Evolutionary conservation across 73 alveolate species (phyloP).

Genomic region (Stentor roeselii): DNA sequence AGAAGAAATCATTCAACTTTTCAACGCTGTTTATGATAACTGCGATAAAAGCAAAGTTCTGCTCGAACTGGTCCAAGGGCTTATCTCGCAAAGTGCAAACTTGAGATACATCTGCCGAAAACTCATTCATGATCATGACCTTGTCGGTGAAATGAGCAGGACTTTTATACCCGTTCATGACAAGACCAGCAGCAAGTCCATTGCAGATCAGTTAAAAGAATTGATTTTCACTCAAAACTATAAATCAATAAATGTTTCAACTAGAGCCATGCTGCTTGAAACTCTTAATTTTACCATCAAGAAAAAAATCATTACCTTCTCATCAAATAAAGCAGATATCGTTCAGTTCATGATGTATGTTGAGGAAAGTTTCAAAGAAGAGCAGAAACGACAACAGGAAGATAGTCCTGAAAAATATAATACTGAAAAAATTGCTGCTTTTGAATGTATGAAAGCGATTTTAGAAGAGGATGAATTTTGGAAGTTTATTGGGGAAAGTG

Average conservation of each 20-base stretch:
- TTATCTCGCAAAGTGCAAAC: not conserved
- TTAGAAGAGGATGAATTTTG: constrained; percentile 13
- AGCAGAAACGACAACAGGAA: not conserved
- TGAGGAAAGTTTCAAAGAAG: not conserved
- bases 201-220: not conserved
- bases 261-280: not conserved
- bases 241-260: not conserved
- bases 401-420: not conserved
- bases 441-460: constrained; percentile 23
- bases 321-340: not conserved
- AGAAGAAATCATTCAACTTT: constrained; percentile 4
- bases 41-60: not conserved
- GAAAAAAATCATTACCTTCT: not conserved
- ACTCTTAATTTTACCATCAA: not conserved
- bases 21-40: not conserved
- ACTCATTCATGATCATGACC: not conserved
- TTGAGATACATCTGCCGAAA: not conserved
- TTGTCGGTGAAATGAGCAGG: not conserved
- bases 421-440: constrained; percentile 18
- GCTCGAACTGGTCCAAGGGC: not conserved
- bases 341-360: not conserved
- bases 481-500: not conserved
- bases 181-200: not conserved
- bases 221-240: not conserved
- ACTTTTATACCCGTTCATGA: not conserved